Evolutionary conservation across 768 basidiomycete genomes (phyloP).

Genomic region (Termitomyces sp.): DNA sequence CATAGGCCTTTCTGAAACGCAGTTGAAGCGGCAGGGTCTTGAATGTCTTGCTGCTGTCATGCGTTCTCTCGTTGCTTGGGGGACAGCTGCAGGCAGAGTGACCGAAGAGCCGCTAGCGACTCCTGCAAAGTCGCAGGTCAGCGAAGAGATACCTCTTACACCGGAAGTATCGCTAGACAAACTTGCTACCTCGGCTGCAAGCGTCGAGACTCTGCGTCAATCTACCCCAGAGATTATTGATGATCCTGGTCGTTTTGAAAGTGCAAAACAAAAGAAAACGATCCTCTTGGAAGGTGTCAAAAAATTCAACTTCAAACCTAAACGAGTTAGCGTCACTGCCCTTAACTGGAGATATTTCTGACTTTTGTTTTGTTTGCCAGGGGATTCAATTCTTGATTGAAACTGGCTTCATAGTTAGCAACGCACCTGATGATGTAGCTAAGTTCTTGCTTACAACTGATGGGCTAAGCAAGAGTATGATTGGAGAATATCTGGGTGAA

Average conservation of each 20-base stretch:
- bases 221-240: constrained; percentile 79
- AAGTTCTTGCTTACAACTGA: constrained; percentile 82
- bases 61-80: constrained; percentile 89
- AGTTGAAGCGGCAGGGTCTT: constrained; percentile 86
- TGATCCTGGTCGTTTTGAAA: constrained; percentile 90
- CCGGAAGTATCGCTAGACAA: constrained; percentile 55
- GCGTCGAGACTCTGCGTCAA: constrained; percentile 54
- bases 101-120: constrained; percentile 33
- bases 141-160: constrained; percentile 50
- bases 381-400: constrained; percentile 88
- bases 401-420: constrained; percentile 76
- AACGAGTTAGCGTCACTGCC: constrained; percentile 56
- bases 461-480: constrained; percentile 91
- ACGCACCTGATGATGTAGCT: constrained; percentile 73
- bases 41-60: constrained; percentile 89
- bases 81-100: constrained; percentile 48
- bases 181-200: constrained; percentile 39
- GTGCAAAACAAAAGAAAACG: constrained; percentile 94
- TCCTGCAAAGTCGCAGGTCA: constrained; percentile 36
- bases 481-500: constrained; percentile 98
- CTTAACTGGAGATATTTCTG: background rate
- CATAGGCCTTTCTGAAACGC: constrained; percentile 73
- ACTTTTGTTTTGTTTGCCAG: constrained; percentile 29
- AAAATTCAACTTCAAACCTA: constrained; percentile 99
- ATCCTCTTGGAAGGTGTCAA: constrained; percentile 92